A percentile compares a stretch with the other conserved stretches of the same genome.
Evolutionary conservation across 345 rosid genomes (phyloP).

Genomic region (Barbarea vulgaris): DNA sequence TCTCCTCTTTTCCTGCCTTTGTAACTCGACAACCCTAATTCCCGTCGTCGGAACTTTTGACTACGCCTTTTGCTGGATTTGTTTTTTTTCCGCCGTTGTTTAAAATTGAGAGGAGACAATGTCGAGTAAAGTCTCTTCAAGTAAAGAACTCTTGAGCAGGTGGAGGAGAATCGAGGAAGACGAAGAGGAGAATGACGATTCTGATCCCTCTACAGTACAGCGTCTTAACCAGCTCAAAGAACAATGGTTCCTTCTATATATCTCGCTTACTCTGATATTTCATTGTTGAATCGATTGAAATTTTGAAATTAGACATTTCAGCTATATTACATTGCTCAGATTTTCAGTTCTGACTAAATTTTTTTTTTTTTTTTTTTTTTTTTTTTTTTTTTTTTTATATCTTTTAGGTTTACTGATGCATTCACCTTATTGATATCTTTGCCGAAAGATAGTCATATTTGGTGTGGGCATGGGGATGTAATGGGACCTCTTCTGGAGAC

Average conservation of each 20-base stretch:
- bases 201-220: slow-evolving; percentile 46
- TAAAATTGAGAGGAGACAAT: slow-evolving; percentile 31
- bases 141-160: slow-evolving; percentile 59
- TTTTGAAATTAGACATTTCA: background rate
- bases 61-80: background rate
- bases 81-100: background rate
- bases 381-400: background rate
- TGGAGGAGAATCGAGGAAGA: slow-evolving; percentile 86
- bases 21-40: slow-evolving; percentile 23
- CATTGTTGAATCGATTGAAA: background rate
- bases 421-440: slow-evolving; percentile 65
- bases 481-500: slow-evolving; percentile 95
- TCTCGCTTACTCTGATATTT: slow-evolving; percentile 4
- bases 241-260: slow-evolving; percentile 56
- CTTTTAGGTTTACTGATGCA: slow-evolving; percentile 76
- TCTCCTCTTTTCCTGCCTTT: slow-evolving; percentile 4
- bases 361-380: no score
- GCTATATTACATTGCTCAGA: background rate
- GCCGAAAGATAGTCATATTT: slow-evolving; percentile 74
- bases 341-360: background rate
- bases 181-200: slow-evolving; percentile 56
- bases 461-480: slow-evolving; percentile 81
- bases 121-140: slow-evolving; percentile 46
- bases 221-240: slow-evolving; percentile 74
- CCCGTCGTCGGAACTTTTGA: slow-evolving; percentile 23